Evolutionary conservation across 305 asterid species (phyloP), one percentile per base, ranked within the genome.

Genomic region (Rubia peregrina): DNA sequence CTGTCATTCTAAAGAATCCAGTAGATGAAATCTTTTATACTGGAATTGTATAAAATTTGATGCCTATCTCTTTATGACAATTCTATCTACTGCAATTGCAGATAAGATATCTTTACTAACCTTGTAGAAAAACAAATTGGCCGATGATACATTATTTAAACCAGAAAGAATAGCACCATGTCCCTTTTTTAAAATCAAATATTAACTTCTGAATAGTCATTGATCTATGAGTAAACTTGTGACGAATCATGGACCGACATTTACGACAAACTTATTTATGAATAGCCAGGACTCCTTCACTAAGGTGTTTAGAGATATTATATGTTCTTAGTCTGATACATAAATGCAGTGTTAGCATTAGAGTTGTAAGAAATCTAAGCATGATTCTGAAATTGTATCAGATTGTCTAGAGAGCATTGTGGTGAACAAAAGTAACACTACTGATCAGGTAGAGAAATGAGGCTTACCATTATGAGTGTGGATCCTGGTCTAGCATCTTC

Each of bases 401-500:
- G 41, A 69, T 40, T 67, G 60, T 13, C 3, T 14, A 46, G 71
- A 53, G 44, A 38, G 14, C 14, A 46, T 42, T 49, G 46, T 49
- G 59, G 21, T 24, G 42, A 67, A 6, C 71, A 22, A 26, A 7
- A 53, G 71, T 14, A 46, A 24, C 8, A 46, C 21, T 44, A 67
- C 43, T 67, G 8, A 21, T 0, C 16, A 44, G 16, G 56, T 40
- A 1, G 56, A 40, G 46, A 36, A 19, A 36, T 7, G 46, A 26
- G 12, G 17, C 73, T 55, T 69, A 69, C 73, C 65, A 9, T 56
- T 21, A 36, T 4, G 16, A 55, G 1, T 21, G 40, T 40, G 73
- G 55, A 55, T 12, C 56, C 41, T 12, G 55, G 65, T 69, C 11
- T 40, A 21, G 42, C 72, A 55, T n/a, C 73, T 55, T 69, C 73